Evolutionary conservation across 208 protist species (phyloP).

Genomic region (Leishmania martiniquensis): DNA sequence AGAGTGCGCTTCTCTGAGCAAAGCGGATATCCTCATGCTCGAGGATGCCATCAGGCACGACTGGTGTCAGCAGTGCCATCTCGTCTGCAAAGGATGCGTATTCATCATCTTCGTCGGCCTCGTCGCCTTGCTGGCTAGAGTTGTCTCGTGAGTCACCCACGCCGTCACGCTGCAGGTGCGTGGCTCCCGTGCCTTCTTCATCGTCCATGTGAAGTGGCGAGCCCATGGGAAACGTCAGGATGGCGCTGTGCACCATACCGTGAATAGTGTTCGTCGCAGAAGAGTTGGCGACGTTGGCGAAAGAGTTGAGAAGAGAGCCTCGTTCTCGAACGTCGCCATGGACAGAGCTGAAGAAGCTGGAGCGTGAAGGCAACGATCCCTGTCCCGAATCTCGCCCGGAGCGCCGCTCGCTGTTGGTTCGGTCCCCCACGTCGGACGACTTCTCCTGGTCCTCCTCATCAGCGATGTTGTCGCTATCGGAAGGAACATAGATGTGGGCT

Average conservation of each 20-base stretch:
- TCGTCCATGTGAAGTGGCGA: not conserved
- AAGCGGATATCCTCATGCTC: constrained; percentile 20
- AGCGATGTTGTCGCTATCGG: constrained; percentile 7
- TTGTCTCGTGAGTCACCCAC: constrained; percentile 27
- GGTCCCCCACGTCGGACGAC: not conserved
- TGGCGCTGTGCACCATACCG: constrained; percentile 37
- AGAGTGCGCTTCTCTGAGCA: not conserved
- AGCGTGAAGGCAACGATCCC: constrained; percentile 18
- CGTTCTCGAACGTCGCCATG: constrained; percentile 12
- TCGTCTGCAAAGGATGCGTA: constrained; percentile 8
- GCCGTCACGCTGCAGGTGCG: not conserved
- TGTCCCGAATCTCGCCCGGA: constrained; percentile 7
- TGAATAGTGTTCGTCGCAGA: constrained; percentile 44
- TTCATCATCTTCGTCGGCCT: constrained; percentile 20
- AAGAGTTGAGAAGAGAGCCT: constrained; percentile 44
- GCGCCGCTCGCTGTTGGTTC: constrained; percentile 5
- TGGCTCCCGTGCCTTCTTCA: not conserved
- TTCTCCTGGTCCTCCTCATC: constrained; percentile 12
- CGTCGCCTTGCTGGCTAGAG: constrained; percentile 30
- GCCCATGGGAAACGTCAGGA: constrained; percentile 24
- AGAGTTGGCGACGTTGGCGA: constrained; percentile 48
- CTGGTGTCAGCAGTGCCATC: constrained; percentile 9
- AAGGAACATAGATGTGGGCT: constrained; percentile 12
- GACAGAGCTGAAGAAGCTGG: constrained; percentile 23
- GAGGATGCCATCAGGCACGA: not conserved